Conservation (phyloP, 805 yeast species). For the Starmerella floricola region DNA sequence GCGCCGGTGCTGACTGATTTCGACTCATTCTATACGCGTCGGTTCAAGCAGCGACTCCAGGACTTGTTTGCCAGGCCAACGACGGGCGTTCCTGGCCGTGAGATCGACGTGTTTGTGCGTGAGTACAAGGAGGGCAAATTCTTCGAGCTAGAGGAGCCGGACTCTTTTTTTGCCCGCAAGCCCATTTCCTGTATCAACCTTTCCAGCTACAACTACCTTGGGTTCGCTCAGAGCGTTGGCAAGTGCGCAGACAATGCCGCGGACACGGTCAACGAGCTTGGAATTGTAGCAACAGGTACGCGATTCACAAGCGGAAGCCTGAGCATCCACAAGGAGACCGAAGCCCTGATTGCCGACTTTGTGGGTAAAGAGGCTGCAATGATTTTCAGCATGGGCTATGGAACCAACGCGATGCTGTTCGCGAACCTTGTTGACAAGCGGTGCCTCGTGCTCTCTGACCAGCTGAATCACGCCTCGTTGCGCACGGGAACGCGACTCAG, state of each 20-base stretch:
- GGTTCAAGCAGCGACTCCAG: slow-evolving; percentile 79
- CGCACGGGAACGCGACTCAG: slow-evolving; percentile 88
- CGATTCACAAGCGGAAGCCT: slow-evolving; percentile 63
- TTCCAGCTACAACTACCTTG: slow-evolving; percentile 85
- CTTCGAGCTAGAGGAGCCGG: slow-evolving; percentile 38
- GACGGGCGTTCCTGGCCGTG: slow-evolving; percentile 96
- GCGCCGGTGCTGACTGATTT: slow-evolving; percentile 94
- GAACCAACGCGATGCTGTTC: slow-evolving; percentile 84
- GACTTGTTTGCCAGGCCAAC: slow-evolving; percentile 94
- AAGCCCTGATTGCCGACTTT: slow-evolving; percentile 64
- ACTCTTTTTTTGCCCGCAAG: slow-evolving; percentile 50
- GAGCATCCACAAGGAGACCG: slow-evolving; percentile 63
- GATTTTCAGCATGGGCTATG: slow-evolving; percentile 87
- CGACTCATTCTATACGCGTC: slow-evolving; percentile 85
- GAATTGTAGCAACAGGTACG: slow-evolving; percentile 70
- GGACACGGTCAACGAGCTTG: slow-evolving; percentile 50
- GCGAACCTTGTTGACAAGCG: slow-evolving; percentile 71
- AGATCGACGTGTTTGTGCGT: slow-evolving; percentile 69
- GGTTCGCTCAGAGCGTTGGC: slow-evolving; percentile 94
- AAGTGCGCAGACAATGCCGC: slow-evolving; percentile 73
- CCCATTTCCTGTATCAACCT: slow-evolving; percentile 70
- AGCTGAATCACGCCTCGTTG: slow-evolving; percentile 88
- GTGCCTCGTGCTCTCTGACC: slow-evolving; percentile 86
- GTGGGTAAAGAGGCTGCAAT: slow-evolving; percentile 84
- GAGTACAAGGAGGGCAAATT: slow-evolving; percentile 47